Evolutionary conservation across 306 rosid species (phyloP).

Genomic region (Astragalus glycyphyllos): DNA sequence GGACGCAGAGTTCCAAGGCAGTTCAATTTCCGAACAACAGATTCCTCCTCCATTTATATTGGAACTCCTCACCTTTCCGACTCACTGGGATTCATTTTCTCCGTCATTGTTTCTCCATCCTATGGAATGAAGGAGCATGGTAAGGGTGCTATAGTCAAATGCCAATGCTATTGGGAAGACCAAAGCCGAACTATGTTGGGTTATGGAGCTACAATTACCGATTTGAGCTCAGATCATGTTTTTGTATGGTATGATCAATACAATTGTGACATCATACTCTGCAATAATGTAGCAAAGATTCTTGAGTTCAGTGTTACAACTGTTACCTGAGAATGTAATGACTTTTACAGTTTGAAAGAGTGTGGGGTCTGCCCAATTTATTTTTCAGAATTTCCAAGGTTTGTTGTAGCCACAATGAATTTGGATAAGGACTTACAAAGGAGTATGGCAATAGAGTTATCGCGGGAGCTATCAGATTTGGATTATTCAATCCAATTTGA

Average conservation of each 20-base stretch:
- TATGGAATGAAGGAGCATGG: background rate
- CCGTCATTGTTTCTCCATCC: background rate
- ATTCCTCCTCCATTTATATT: background rate
- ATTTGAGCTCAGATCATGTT: conserved; percentile 27
- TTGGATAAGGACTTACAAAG: background rate
- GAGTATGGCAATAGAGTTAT: no score
- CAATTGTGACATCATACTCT: conserved; percentile 10
- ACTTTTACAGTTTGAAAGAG: conserved; percentile 8
- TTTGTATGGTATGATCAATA: conserved; percentile 40
- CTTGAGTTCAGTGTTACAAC: conserved; percentile 3
- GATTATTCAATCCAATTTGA: background rate
- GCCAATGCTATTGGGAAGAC: background rate
- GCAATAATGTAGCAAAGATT: background rate
- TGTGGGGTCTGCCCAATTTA: conserved; percentile 28
- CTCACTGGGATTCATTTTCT: background rate
- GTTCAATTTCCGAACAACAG: background rate
- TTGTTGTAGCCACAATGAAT: conserved; percentile 11
- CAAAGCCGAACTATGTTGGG: background rate
- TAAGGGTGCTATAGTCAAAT: background rate
- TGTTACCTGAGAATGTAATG: background rate
- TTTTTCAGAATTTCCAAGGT: background rate
- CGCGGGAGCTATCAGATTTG: background rate
- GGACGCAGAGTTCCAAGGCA: conserved; percentile 24
- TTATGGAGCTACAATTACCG: background rate
- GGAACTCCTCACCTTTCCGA: background rate